Percentiles rank a stretch among this genome's conserved stretches.
Conservation (phyloP, 192 early-diverging fungal species). For the Coemansia sp. region DNA sequence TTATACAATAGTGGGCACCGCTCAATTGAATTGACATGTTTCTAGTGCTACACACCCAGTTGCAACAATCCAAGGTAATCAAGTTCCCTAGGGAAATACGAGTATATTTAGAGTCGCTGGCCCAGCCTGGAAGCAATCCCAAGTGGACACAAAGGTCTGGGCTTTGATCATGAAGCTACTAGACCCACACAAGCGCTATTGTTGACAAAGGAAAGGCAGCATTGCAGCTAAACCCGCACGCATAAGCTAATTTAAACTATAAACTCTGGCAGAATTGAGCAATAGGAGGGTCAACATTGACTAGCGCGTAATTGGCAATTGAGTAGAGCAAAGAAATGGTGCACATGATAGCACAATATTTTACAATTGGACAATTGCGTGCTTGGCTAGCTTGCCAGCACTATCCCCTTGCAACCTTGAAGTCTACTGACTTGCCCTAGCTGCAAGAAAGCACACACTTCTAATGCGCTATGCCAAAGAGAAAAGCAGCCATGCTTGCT, state of each 20-base stretch:
- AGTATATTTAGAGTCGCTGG: not conserved
- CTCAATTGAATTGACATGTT: not conserved
- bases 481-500: not conserved
- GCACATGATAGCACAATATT: not conserved
- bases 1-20: not conserved
- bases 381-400: not conserved
- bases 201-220: not conserved
- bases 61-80: not conserved
- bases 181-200: not conserved
- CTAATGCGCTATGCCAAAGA: not conserved
- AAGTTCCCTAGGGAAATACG: not conserved
- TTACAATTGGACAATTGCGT: constrained; percentile 2
- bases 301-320: constrained; percentile 1
- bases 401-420: not conserved
- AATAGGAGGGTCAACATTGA: not conserved
- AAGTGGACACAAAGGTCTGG: not conserved
- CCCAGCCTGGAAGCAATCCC: not conserved
- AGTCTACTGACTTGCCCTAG: not conserved
- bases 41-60: not conserved
- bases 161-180: not conserved
- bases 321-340: not conserved
- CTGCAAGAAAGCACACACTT: not conserved
- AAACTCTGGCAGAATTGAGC: not conserved
- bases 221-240: not conserved
- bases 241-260: not conserved